Percentiles rank a stretch among this genome's conserved stretches.
Conservation (phyloP, 352 stramenopile species). For the Pythium monospermum region DNA sequence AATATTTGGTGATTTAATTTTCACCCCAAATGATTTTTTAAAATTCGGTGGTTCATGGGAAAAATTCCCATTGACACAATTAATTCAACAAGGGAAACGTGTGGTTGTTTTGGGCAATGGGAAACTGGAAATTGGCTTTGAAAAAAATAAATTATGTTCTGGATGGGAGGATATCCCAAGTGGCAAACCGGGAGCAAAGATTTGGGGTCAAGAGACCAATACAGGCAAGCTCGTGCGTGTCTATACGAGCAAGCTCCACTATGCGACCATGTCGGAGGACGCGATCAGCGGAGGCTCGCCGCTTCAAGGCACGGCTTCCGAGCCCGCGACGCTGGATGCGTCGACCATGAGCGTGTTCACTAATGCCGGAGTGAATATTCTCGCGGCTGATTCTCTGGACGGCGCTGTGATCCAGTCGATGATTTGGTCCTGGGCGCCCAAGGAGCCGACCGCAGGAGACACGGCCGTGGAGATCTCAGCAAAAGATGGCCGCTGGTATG, state of each 20-base stretch:
- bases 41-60: no score
- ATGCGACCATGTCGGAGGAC: no score
- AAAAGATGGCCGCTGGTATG: conserved; percentile 51
- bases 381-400: conserved; percentile 41
- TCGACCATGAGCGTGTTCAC: conserved; percentile 41
- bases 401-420: conserved; percentile 43
- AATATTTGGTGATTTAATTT: conserved; percentile 40
- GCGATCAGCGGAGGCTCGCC: conserved; percentile 36
- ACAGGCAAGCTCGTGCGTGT: conserved; percentile 43
- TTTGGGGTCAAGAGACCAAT: conserved; percentile 45
- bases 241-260: conserved; percentile 40
- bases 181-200: conserved; percentile 33
- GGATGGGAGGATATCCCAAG: conserved; percentile 32
- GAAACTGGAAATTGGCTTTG: conserved; percentile 35
- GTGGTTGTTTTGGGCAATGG: conserved; percentile 44
- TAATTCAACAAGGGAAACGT: conserved; percentile 31
- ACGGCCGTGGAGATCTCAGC: conserved; percentile 39
- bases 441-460: conserved; percentile 43
- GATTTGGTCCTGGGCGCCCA: conserved; percentile 51
- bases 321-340: conserved; percentile 29
- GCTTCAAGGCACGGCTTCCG: conserved; percentile 19
- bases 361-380: conserved; percentile 52
- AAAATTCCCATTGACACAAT: conserved; percentile 32
- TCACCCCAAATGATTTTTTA: conserved; percentile 25
- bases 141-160: conserved; percentile 33